These are phyloP conservation scores for Leucoagaricus sp. DNA, from an alignment of 1,284 basidiomycete species.

Conservation along the genomic window DNA sequence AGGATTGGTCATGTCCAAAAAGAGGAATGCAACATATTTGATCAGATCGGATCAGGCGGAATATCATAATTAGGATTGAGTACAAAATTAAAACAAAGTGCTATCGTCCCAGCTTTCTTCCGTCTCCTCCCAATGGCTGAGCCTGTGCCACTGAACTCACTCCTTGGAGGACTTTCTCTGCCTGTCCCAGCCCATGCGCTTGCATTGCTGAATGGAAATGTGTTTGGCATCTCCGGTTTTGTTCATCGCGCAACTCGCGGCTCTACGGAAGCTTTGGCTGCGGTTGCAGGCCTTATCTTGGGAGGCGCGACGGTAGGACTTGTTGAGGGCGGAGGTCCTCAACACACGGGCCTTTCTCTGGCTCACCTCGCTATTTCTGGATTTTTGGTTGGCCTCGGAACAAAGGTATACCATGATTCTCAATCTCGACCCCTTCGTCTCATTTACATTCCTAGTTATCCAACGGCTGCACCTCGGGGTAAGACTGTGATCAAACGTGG, in stretches of 20 bases:
- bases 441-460: conserved; percentile 38
- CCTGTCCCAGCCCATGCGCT: conserved; percentile 57
- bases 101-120: background rate
- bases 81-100: background rate
- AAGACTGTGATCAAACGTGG: conserved; percentile 16
- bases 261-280: conserved; percentile 38
- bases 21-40: background rate
- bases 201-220: conserved; percentile 55
- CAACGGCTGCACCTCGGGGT: conserved; percentile 66
- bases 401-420: conserved; percentile 43
- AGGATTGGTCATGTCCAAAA: background rate
- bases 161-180: conserved; percentile 62
- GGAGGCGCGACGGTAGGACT: conserved; percentile 46
- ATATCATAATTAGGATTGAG: conserved; percentile 8
- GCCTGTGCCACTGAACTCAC: conserved; percentile 57
- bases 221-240: conserved; percentile 68
- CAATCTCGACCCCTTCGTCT: conserved; percentile 5
- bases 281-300: conserved; percentile 43
- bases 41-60: conserved; percentile 15
- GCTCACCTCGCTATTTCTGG: conserved; percentile 49
- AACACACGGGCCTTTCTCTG: conserved; percentile 26
- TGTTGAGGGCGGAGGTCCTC: conserved; percentile 34
- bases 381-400: conserved; percentile 62
- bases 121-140: conserved; percentile 21
- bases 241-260: conserved; percentile 55